Evolutionary conservation across 2,329 filamentous ascomycete species (phyloP).

Genomic region (Beauveria rudraprayagi): DNA sequence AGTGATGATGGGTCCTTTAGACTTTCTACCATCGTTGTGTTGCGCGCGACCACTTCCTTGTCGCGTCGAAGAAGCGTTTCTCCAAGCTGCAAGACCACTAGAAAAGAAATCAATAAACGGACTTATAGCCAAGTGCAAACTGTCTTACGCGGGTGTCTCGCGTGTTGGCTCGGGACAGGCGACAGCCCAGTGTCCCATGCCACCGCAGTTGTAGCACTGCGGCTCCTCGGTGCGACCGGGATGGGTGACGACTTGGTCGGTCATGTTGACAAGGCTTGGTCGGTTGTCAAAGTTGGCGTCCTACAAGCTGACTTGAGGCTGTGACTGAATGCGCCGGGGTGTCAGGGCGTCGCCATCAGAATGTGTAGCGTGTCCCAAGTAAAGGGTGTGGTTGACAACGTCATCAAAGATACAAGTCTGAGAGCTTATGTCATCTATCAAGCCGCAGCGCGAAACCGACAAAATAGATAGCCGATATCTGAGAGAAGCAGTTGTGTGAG

Average conservation of each 20-base stretch:
- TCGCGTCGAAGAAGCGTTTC: conserved; percentile 22
- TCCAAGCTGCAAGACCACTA: conserved; percentile 31
- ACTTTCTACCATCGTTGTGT: conserved; percentile 23
- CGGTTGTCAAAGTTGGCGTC: not conserved
- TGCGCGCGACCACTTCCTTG: conserved; percentile 22
- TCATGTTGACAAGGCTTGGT: conserved; percentile 19
- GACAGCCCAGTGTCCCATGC: conserved; percentile 42
- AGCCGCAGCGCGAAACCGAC: not conserved
- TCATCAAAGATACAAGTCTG: not conserved
- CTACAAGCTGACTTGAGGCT: not conserved
- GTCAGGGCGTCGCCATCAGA: conserved; percentile 1
- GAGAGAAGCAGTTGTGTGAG: not conserved
- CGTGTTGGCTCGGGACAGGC: conserved; percentile 45
- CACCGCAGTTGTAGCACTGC: conserved; percentile 48
- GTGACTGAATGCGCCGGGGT: not conserved
- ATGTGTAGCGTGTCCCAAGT: not conserved
- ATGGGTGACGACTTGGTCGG: conserved; percentile 22
- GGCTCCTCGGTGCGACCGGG: conserved; percentile 26
- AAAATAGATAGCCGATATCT: not conserved
- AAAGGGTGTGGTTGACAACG: not conserved
- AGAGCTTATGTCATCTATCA: not conserved
- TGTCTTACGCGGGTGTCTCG: conserved; percentile 40
- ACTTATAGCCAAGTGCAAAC: not conserved
- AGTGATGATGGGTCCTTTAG: conserved; percentile 16
- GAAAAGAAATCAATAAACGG: conserved; percentile 11